phyloP scores from a whole-genome alignment of 352 stramenopile species.

The Saprolegnia parasitica region DNA sequence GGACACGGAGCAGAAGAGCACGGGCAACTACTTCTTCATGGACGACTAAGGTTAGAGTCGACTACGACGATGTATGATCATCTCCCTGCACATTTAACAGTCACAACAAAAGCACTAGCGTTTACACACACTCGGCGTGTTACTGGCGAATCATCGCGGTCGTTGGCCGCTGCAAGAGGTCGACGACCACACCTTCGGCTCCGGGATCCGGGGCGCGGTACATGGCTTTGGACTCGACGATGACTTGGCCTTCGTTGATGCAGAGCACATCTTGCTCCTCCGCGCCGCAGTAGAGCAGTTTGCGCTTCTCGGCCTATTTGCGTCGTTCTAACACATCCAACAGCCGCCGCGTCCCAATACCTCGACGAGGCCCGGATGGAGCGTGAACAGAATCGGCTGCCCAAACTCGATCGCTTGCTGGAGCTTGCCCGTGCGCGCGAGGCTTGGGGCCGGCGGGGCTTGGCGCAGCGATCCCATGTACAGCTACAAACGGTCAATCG shows the following conservation, averaged over 20 bases:
- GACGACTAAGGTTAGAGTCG: slow-evolving; percentile 73
- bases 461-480: slow-evolving; percentile 62
- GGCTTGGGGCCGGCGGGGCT: slow-evolving; percentile 34
- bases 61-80: too few relatives aligned
- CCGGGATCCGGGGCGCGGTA: slow-evolving; percentile 68
- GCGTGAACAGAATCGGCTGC: slow-evolving; percentile 78
- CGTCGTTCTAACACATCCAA: background rate
- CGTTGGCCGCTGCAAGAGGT: slow-evolving; percentile 58
- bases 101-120: background rate
- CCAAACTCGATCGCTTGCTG: slow-evolving; percentile 58
- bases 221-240: slow-evolving; percentile 76
- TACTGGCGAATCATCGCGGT: slow-evolving; percentile 51
- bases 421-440: slow-evolving; percentile 39
- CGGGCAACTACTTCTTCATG: slow-evolving; percentile 99
- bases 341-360: background rate
- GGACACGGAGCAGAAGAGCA: slow-evolving; percentile 96
- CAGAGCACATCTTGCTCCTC: slow-evolving; percentile 86
- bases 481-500: slow-evolving; percentile 29
- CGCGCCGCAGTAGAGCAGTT: slow-evolving; percentile 58
- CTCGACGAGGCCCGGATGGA: slow-evolving; percentile 58
- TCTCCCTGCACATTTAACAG: too few relatives aligned
- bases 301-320: slow-evolving; percentile 45
- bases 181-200: slow-evolving; percentile 64
- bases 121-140: background rate
- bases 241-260: slow-evolving; percentile 87